phyloP scores from a whole-genome alignment of 192 early-diverging fungal genomes.

The Phycomyces blakesleeanus region DNA sequence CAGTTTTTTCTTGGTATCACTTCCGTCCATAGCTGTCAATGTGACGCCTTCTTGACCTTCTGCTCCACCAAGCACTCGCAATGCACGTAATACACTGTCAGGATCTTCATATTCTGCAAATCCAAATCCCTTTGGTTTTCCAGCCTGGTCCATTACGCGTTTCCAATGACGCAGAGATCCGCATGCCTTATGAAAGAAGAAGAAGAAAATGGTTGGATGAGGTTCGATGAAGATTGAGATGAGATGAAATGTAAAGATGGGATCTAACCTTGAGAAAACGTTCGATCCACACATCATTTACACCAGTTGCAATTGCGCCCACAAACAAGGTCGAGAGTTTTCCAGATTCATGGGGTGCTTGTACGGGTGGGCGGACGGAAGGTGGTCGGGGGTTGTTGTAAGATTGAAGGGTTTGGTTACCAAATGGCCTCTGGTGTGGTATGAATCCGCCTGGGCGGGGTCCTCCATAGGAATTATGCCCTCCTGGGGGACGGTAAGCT shows the following conservation, averaged over 20 bases:
- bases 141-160: conserved; percentile 57
- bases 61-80: conserved; percentile 65
- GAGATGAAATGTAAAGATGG: conserved; percentile 14
- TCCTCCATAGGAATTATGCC: not conserved
- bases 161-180: conserved; percentile 67
- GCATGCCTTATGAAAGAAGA: conserved; percentile 53
- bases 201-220: too few species aligned
- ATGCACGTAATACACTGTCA: conserved; percentile 57
- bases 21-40: conserved; percentile 37
- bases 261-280: conserved; percentile 53
- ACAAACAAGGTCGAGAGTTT: conserved; percentile 72
- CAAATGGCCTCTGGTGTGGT: not conserved
- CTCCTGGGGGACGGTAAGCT: not conserved
- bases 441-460: not conserved
- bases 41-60: conserved; percentile 39
- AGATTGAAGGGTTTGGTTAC: not conserved
- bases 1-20: conserved; percentile 37
- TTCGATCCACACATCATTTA: conserved; percentile 64
- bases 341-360: conserved; percentile 36
- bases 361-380: not conserved
- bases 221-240: too few species aligned
- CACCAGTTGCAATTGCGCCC: conserved; percentile 63
- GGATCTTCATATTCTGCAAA: conserved; percentile 70
- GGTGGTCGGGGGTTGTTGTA: not conserved
- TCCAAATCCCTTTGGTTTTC: conserved; percentile 67